These are phyloP conservation scores for Podila epicladia DNA, from an alignment of 192 early-diverging fungal genomes.

Conservation along the genomic window DNA sequence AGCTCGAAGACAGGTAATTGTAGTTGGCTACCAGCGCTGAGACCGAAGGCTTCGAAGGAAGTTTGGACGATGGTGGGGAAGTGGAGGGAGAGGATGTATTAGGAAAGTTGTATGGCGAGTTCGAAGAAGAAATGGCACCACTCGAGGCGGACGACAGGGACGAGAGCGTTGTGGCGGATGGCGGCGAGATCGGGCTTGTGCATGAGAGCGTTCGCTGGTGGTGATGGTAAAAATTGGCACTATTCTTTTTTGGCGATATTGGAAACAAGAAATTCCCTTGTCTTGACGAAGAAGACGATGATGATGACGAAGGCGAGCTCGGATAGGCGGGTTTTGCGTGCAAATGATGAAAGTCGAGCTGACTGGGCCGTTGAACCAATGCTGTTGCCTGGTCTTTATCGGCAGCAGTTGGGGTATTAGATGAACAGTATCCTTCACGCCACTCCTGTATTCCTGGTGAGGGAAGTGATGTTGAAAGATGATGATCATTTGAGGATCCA, in stretches of 20 bases:
- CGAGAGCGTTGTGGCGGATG: constrained; percentile 19
- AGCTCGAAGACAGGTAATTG: constrained; percentile 41
- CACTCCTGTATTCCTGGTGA: constrained; percentile 11
- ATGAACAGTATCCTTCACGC: constrained; percentile 27
- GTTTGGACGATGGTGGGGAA: background rate
- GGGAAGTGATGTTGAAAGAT: background rate
- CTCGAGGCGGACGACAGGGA: constrained; percentile 21
- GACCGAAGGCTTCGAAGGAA: constrained; percentile 5
- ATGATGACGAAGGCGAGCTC: constrained; percentile 3
- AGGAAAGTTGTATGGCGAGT: background rate
- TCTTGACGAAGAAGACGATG: constrained; percentile 6
- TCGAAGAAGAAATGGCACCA: background rate
- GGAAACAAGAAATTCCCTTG: background rate
- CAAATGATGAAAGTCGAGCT: constrained; percentile 36
- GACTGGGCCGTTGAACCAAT: constrained; percentile 28
- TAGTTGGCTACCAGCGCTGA: constrained; percentile 32
- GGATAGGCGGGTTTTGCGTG: constrained; percentile 35
- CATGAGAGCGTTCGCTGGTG: constrained; percentile 4
- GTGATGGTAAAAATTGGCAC: background rate
- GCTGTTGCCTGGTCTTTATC: constrained; percentile 7
- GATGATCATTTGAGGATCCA: constrained; percentile 10
- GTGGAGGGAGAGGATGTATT: constrained; percentile 7
- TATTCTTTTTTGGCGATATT: constrained; percentile 8
- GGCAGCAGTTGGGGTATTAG: background rate
- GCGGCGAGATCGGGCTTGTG: constrained; percentile 15